A percentile compares a stretch with the other conserved stretches of the same genome.
These are phyloP conservation scores for Cytospora chrysosperma DNA, from an alignment of 2,329 filamentous ascomycete species.

Conservation along the genomic window DNA sequence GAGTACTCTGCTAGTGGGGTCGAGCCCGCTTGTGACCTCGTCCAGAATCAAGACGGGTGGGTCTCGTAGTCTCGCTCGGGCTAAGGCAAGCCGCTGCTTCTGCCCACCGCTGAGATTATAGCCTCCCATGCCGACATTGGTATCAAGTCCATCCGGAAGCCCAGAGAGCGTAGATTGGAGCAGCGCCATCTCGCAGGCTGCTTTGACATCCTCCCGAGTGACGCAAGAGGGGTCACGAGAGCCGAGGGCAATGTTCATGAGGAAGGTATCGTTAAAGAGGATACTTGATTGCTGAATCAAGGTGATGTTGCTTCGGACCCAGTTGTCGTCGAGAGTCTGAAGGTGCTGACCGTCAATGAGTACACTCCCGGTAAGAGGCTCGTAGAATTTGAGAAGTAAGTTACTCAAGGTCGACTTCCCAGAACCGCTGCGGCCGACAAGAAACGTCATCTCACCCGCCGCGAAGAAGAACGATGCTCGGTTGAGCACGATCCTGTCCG, in stretches of 20 bases:
- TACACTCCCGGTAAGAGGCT: constrained; percentile 61
- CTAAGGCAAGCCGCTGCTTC: constrained; percentile 76
- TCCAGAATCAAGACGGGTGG: constrained; percentile 82
- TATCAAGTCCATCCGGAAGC: constrained; percentile 71
- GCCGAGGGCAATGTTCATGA: constrained; percentile 76
- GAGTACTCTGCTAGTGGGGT: constrained; percentile 64
- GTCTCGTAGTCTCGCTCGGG: constrained; percentile 73
- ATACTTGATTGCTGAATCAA: constrained; percentile 80
- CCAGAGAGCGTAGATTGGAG: constrained; percentile 65
- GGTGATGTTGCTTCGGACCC: constrained; percentile 76
- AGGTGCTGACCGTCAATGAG: constrained; percentile 65
- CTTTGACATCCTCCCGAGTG: constrained; percentile 53
- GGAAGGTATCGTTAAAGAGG: constrained; percentile 79
- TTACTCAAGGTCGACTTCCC: constrained; percentile 89
- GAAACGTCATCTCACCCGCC: constrained; percentile 70
- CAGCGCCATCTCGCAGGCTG: constrained; percentile 65
- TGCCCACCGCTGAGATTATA: constrained; percentile 80
- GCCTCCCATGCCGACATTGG: constrained; percentile 68
- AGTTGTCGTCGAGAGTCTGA: constrained; percentile 60
- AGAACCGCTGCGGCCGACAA: constrained; percentile 84
- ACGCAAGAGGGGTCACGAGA: constrained; percentile 48
- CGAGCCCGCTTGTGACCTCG: constrained; percentile 83
- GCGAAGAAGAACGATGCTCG: constrained; percentile 68
- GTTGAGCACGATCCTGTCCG: constrained; percentile 57
- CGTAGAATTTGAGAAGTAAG: constrained; percentile 76